These are phyloP conservation scores for Zizania palustris DNA, from an alignment of 202 grass and related monocot genomes.

Conservation along the genomic window DNA sequence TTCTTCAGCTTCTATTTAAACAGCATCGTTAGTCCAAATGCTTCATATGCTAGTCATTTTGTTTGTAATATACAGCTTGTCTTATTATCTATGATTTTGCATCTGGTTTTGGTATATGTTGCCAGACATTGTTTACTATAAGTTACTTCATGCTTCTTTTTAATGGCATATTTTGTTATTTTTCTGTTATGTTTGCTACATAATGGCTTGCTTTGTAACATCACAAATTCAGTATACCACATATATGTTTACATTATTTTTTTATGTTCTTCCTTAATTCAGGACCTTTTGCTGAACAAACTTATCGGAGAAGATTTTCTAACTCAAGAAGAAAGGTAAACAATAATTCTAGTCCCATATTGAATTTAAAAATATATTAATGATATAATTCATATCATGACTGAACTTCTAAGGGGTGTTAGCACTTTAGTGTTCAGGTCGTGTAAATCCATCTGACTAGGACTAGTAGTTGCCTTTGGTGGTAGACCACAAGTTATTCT, in stretches of 20 bases:
- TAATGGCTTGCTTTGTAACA: neutral
- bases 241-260: slow-evolving; percentile 21
- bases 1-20: slow-evolving; percentile 32
- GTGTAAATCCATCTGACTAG: neutral
- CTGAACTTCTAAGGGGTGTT: neutral
- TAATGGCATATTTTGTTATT: slow-evolving; percentile 7
- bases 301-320: slow-evolving; percentile 88
- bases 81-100: slow-evolving; percentile 4
- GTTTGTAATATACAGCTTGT: slow-evolving; percentile 14
- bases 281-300: slow-evolving; percentile 94
- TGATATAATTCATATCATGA: slow-evolving; percentile 9
- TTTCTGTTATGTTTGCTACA: neutral
- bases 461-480: neutral
- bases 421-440: slow-evolving; percentile 3
- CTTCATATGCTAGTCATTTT: slow-evolving; percentile 6
- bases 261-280: slow-evolving; percentile 31
- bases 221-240: neutral
- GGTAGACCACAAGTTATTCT: neutral
- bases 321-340: slow-evolving; percentile 92
- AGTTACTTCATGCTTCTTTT: slow-evolving; percentile 23
- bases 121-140: neutral
- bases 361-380: neutral
- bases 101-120: neutral
- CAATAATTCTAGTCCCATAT: slow-evolving; percentile 13
- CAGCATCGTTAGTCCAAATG: neutral